phyloP scores from a whole-genome alignment of 2,329 filamentous ascomycete genomes.

The Cucurbitaria berberidis region DNA sequence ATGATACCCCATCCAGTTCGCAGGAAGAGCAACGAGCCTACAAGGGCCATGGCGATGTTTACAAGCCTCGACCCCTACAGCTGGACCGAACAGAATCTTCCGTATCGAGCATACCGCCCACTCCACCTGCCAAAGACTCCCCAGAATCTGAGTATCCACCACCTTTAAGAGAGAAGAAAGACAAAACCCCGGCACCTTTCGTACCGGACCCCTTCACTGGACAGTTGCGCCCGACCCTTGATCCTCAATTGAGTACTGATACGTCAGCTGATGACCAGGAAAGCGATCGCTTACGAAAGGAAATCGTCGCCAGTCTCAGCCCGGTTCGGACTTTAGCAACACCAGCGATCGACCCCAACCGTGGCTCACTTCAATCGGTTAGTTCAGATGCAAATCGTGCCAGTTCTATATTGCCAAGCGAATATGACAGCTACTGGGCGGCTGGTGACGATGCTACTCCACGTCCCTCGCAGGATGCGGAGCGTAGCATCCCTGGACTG shows the following conservation, averaged over 20 bases:
- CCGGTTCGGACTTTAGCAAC: slow-evolving; percentile 45
- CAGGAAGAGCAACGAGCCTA: slow-evolving; percentile 9
- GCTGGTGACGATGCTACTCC: slow-evolving; percentile 54
- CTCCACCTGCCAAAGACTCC: slow-evolving; percentile 55
- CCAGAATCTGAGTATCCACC: slow-evolving; percentile 38
- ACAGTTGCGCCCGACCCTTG: slow-evolving; percentile 33
- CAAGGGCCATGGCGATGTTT: slow-evolving; percentile 43
- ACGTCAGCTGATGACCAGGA: slow-evolving; percentile 66
- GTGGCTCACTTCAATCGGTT: slow-evolving; percentile 33
- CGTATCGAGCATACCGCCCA: slow-evolving; percentile 51
- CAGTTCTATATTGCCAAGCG: slow-evolving; percentile 68
- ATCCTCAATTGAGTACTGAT: slow-evolving; percentile 55
- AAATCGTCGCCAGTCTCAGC: slow-evolving; percentile 72
- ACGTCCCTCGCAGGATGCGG: slow-evolving; percentile 34
- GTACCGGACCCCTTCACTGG: slow-evolving; percentile 14
- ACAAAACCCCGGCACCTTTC: slow-evolving; percentile 40
- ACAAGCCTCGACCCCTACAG: slow-evolving; percentile 45
- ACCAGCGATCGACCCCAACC: slow-evolving; percentile 23
- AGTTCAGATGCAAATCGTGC: slow-evolving; percentile 53
- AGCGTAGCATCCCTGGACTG: slow-evolving; percentile 22
- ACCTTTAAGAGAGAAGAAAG: slow-evolving; percentile 50
- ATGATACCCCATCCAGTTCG: slow-evolving; percentile 25
- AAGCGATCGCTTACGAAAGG: slow-evolving; percentile 73
- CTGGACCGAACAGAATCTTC: slow-evolving; percentile 47
- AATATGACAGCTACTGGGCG: slow-evolving; percentile 73